phyloP scores from a whole-genome alignment of 805 yeast genomes.

The Deakozyma indianensis region DNA sequence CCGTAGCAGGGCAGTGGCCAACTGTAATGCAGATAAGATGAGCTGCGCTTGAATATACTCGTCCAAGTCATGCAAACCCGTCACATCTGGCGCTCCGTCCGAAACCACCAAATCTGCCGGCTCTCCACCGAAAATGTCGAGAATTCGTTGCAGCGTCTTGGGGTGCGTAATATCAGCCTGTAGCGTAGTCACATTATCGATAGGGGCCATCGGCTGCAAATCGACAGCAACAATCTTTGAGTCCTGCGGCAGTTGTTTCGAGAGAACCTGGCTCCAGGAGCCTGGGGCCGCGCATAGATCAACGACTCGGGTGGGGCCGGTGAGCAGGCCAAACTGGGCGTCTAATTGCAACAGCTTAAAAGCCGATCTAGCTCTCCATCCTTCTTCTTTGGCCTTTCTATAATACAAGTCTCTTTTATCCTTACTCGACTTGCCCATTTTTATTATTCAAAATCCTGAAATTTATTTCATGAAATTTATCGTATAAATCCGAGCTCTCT shows the following conservation, averaged over 20 bases:
- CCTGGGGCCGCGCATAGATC: slow-evolving; percentile 99
- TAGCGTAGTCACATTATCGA: slow-evolving; percentile 74
- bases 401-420: slow-evolving; percentile 81
- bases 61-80: slow-evolving; percentile 92
- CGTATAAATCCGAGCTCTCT: too few relatives aligned
- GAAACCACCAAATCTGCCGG: slow-evolving; percentile 92
- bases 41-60: slow-evolving; percentile 95
- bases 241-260: slow-evolving; percentile 34
- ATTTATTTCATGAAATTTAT: too few relatives aligned
- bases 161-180: slow-evolving; percentile 99
- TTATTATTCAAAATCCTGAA: not conserved
- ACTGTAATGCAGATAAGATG: slow-evolving; percentile 77
- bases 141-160: slow-evolving; percentile 58
- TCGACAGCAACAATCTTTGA: slow-evolving; percentile 88
- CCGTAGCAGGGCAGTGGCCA: slow-evolving; percentile 77
- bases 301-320: slow-evolving; percentile 67
- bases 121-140: slow-evolving; percentile 76
- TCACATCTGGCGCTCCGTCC: slow-evolving; percentile 98
- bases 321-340: slow-evolving; percentile 74
- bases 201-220: slow-evolving; percentile 94
- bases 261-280: slow-evolving; percentile 93
- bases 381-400: slow-evolving; percentile 91
- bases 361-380: slow-evolving; percentile 96
- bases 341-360: slow-evolving; percentile 82
- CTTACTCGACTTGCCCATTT: slow-evolving; percentile 88